Base-by-base conservation (phyloP, 176 grass and related monocot genomes). In the Avena sativa region DNA sequence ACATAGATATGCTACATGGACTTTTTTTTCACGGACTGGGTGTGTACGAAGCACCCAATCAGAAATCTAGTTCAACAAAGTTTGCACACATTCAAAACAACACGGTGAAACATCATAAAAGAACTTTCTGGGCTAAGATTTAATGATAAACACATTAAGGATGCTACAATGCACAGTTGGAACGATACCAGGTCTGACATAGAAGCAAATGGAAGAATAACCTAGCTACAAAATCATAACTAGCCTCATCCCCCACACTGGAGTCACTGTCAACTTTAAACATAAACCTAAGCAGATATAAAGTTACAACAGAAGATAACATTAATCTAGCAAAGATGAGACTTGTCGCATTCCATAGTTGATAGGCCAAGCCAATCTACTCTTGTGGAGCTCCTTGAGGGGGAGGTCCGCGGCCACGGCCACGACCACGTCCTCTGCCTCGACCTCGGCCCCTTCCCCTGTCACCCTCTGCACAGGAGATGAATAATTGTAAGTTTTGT, bases 141-240 rank as follows among this genome's bases (percentile, higher is more conserved):
- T 88, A 13, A 86, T 34, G 63, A 81, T 77, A 55, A 34, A 25
- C 51, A 81, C 38, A 79, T 50, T 38, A 23, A 84, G 8, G 52
- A 60, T 49, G 50, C 52, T 77, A 88, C 81, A 87, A 87, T 79
- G 80, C 66, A 90, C 82, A 90, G 72, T 83, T 89, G 77, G 75
- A 89, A 79, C 20, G 16, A 36, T 76, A 82, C 19, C 44, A 65
- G n/a, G 12, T 84, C 32, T 79, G 77, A 78, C 15, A 62, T 13
- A 87, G 82, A 85, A 19, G 58, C 23, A 88, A 88, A 93, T 79
- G 81, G 88, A 92, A 84, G 81, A 90, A 90, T 78, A 83, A 90
- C 85, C 91, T 93, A 93, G 81, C 88, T 93, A 93, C 91, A 90
- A 93, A 88, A 93, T 84, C 62, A 90, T 89, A 93, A 93, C 91